Conservation (phyloP, 2,329 filamentous ascomycete species). For the Aspergillus sp. region DNA sequence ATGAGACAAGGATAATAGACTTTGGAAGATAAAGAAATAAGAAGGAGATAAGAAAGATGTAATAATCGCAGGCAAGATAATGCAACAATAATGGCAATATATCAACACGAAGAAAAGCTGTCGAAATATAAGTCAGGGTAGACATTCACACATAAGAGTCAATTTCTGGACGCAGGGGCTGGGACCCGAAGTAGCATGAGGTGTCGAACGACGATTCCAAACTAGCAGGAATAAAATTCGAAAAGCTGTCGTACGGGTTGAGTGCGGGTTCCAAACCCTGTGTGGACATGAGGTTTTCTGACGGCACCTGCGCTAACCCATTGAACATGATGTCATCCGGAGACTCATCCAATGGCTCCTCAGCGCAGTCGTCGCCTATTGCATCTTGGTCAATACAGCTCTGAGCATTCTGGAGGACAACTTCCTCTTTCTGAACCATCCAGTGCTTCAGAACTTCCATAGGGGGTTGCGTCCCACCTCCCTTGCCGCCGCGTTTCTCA, state of each 20-base stretch:
- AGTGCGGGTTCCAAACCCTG: slow-evolving; percentile 27
- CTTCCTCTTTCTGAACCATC: slow-evolving; percentile 58
- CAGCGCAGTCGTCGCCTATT: slow-evolving; percentile 19
- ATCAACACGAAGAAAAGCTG: slow-evolving; percentile 6
- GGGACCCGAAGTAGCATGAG: slow-evolving; percentile 31
- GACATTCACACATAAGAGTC: slow-evolving; percentile 37
- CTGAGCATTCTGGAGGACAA: slow-evolving; percentile 37
- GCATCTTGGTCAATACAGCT: slow-evolving; percentile 24
- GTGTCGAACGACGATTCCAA: slow-evolving; percentile 32
- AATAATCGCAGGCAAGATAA: slow-evolving; percentile 4
- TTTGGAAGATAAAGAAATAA: slow-evolving; percentile 12
- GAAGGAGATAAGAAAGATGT: slow-evolving; percentile 5
- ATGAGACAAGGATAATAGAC: slow-evolving; percentile 7
- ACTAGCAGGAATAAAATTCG: slow-evolving; percentile 25
- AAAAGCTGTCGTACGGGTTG: slow-evolving; percentile 30
- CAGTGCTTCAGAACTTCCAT: slow-evolving; percentile 62
- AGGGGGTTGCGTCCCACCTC: slow-evolving; percentile 59
- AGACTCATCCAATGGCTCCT: slow-evolving; percentile 8
- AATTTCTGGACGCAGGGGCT: slow-evolving; percentile 32
- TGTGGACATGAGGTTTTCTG: slow-evolving; percentile 18
- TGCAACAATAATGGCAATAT: neutral
- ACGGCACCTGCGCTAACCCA: slow-evolving; percentile 13
- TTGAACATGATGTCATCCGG: slow-evolving; percentile 15
- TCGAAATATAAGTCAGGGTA: neutral
- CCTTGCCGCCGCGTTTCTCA: slow-evolving; percentile 61